Conservation (phyloP, 2,329 filamentous ascomycete species). For the Grosmannia huntii region DNA sequence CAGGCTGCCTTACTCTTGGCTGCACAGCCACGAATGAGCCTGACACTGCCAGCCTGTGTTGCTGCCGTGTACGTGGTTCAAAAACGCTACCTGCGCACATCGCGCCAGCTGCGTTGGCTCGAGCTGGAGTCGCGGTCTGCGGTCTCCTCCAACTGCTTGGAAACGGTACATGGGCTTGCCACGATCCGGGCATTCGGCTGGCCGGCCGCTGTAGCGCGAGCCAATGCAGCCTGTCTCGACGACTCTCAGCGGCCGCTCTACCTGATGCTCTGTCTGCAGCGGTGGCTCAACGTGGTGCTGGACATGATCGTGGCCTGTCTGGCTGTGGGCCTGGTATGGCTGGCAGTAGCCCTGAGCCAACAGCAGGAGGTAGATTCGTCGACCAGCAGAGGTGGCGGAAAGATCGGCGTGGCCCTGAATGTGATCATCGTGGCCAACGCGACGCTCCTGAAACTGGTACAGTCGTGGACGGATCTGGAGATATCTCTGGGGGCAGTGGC, state of each 20-base stretch:
- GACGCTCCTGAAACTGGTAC: conserved; percentile 21
- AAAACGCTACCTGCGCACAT: conserved; percentile 40
- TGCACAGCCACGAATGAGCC: conserved; percentile 30
- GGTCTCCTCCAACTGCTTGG: conserved; percentile 28
- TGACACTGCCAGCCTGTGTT: conserved; percentile 32
- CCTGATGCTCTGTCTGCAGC: conserved; percentile 34
- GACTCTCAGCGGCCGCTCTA: conserved; percentile 35
- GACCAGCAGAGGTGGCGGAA: conserved; percentile 11
- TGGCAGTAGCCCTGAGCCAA: conserved; percentile 12
- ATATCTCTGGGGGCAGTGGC: conserved; percentile 23
- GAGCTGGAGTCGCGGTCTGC: conserved; percentile 41
- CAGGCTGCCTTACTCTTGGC: conserved; percentile 32
- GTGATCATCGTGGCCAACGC: conserved; percentile 22
- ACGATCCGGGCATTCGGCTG: conserved; percentile 37
- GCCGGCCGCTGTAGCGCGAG: conserved; percentile 15
- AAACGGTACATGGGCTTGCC: conserved; percentile 27
- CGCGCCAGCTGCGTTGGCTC: conserved; percentile 40
- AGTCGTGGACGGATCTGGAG: conserved; percentile 22
- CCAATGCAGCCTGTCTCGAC: conserved; percentile 22
- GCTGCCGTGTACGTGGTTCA: conserved; percentile 31
- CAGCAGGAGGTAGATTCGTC: not conserved
- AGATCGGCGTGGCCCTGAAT: conserved; percentile 24
- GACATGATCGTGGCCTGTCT: conserved; percentile 35
- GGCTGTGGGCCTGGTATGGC: conserved; percentile 22
- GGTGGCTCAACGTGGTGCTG: conserved; percentile 38